Percentiles rank a stretch among this genome's conserved stretches.
Conservation (phyloP, 1,139 yeast genomes). For the Barnettozyma hawaiiensis region DNA sequence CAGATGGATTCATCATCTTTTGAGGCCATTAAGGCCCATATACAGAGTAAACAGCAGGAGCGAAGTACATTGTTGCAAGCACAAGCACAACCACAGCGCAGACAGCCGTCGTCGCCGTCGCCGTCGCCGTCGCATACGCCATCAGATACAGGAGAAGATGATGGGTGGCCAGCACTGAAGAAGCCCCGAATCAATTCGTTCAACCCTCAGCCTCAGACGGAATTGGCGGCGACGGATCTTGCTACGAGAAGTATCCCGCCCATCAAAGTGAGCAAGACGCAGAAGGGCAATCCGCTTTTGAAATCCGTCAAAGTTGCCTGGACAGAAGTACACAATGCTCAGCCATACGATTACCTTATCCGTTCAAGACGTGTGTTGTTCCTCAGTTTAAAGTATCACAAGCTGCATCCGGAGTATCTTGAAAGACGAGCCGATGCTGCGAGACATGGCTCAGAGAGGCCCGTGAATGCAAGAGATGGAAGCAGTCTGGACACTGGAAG, state of each 20-base stretch:
- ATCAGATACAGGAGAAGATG: neutral
- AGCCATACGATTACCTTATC: slow-evolving; percentile 64
- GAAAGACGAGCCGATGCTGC: slow-evolving; percentile 61
- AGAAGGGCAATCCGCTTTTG: slow-evolving; percentile 56
- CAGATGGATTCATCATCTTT: slow-evolving; percentile 5
- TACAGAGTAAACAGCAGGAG: slow-evolving; percentile 7
- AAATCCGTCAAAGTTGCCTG: slow-evolving; percentile 44
- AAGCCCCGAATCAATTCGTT: slow-evolving; percentile 10
- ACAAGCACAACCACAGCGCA: neutral
- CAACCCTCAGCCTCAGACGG: slow-evolving; percentile 1
- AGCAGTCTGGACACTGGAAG: slow-evolving; percentile 1
- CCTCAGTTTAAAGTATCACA: slow-evolving; percentile 75
- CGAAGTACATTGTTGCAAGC: neutral
- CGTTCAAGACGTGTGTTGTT: slow-evolving; percentile 65
- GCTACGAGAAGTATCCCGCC: slow-evolving; percentile 12
- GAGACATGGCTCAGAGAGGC: slow-evolving; percentile 29
- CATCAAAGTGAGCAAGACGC: slow-evolving; percentile 46
- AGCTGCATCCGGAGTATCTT: slow-evolving; percentile 82
- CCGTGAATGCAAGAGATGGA: slow-evolving; percentile 1
- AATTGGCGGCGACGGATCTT: slow-evolving; percentile 7
- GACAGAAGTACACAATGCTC: slow-evolving; percentile 37
- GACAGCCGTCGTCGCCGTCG: neutral
- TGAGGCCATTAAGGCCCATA: slow-evolving; percentile 9
- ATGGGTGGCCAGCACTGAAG: slow-evolving; percentile 1
- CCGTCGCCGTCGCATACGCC: neutral